Percentiles rank a stretch among this genome's conserved stretches.
phyloP scores from a whole-genome alignment of 2,329 filamentous ascomycete genomes.

The Trichoderma sp. region DNA sequence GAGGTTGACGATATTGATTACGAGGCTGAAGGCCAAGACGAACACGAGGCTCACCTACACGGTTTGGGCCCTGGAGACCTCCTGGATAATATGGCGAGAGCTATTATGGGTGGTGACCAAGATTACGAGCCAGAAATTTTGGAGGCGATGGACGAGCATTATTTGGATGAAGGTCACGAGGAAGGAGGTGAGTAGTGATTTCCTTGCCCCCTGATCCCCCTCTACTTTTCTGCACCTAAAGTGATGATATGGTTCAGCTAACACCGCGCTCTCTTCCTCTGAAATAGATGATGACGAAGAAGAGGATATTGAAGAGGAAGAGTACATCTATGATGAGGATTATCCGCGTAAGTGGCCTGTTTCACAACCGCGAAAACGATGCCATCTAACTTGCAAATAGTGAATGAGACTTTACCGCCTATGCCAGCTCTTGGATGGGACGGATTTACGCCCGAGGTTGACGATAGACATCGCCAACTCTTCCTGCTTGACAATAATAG shows the following conservation, averaged over 20 bases:
- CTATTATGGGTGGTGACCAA: constrained; percentile 51
- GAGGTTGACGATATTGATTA: constrained; percentile 54
- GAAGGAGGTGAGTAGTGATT: constrained; percentile 48
- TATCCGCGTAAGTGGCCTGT: constrained; percentile 50
- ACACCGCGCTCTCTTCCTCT: constrained; percentile 12
- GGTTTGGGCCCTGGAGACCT: constrained; percentile 43
- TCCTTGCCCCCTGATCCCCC: not conserved
- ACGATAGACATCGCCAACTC: constrained; percentile 47
- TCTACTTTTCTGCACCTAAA: not conserved
- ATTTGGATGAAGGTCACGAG: constrained; percentile 54
- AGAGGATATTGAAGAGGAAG: constrained; percentile 66
- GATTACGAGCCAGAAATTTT: constrained; percentile 54
- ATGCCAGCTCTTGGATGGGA: constrained; percentile 58
- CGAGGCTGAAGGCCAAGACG: constrained; percentile 53
- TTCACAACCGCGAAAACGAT: not conserved
- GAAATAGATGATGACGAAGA: constrained; percentile 54
- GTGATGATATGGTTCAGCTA: not conserved
- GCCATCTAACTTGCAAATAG: not conserved
- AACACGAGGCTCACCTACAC: constrained; percentile 49
- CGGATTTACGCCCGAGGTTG: constrained; percentile 49
- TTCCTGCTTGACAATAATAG: constrained; percentile 51
- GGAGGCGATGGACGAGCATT: constrained; percentile 50
- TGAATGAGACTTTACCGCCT: constrained; percentile 30
- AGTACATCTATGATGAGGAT: constrained; percentile 59
- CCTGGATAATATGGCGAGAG: constrained; percentile 55